Conservation (phyloP, 2,329 filamentous ascomycete genomes). For the Sporothrix inflata region DNA sequence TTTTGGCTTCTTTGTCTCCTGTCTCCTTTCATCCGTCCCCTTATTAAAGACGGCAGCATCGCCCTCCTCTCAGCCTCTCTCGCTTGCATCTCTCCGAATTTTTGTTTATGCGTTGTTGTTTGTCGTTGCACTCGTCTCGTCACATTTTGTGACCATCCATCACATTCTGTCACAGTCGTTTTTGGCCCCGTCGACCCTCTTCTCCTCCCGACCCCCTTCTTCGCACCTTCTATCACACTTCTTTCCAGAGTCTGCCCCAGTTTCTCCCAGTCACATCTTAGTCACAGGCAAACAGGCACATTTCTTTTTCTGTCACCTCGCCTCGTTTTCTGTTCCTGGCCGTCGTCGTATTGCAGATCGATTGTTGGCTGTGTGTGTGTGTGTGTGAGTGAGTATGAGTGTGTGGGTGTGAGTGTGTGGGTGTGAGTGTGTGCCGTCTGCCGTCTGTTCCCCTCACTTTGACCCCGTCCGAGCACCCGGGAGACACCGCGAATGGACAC, state of each 20-base stretch:
- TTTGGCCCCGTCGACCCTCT: background rate
- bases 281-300: no score
- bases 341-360: slow-evolving; percentile 3
- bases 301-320: slow-evolving; percentile 1
- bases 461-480: slow-evolving; percentile 10
- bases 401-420: background rate
- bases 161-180: background rate
- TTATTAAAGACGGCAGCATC: background rate
- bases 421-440: background rate
- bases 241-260: no score
- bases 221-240: background rate
- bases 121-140: background rate
- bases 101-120: background rate
- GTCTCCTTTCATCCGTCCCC: background rate
- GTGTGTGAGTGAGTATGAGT: no score
- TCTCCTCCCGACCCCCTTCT: background rate
- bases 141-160: background rate
- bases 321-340: slow-evolving; percentile 2
- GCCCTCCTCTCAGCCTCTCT: slow-evolving; percentile 11
- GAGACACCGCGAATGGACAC: slow-evolving; percentile 1
- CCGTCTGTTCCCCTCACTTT: background rate
- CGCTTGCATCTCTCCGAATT: slow-evolving; percentile 1
- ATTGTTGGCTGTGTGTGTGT: background rate
- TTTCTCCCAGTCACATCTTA: background rate
- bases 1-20: background rate